Evolutionary conservation across 805 yeast genomes (phyloP).

Genomic region (Kuraishia hungarica): DNA sequence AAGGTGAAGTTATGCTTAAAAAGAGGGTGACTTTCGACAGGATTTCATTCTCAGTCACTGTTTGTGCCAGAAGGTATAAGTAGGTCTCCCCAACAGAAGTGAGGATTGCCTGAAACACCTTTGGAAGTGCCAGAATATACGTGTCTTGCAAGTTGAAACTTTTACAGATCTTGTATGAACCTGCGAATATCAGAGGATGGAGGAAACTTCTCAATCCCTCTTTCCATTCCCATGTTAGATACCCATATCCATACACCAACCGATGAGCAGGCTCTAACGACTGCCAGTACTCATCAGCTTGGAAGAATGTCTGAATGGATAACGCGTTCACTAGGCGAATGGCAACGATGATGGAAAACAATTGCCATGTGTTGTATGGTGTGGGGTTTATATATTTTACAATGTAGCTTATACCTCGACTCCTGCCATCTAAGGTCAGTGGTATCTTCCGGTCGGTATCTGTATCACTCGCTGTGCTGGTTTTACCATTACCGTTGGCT

Average conservation of each 20-base stretch:
- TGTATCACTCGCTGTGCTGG: neutral
- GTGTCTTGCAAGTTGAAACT: constrained; percentile 24
- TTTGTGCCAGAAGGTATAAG: constrained; percentile 33
- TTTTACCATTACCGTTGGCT: too few species aligned
- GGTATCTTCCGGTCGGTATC: neutral
- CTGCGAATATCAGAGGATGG: constrained; percentile 68
- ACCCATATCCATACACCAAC: constrained; percentile 70
- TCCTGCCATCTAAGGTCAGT: neutral
- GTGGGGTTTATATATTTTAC: neutral
- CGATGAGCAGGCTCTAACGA: constrained; percentile 85
- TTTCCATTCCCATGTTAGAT: constrained; percentile 92
- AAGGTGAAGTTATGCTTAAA: constrained; percentile 54
- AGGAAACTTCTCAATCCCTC: constrained; percentile 65
- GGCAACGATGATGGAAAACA: constrained; percentile 18
- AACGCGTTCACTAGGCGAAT: constrained; percentile 58
- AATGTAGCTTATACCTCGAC: neutral
- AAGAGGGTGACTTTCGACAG: constrained; percentile 34
- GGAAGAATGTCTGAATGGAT: constrained; percentile 69
- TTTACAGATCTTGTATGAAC: constrained; percentile 28
- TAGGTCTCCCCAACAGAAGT: constrained; percentile 68
- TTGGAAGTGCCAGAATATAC: constrained; percentile 47
- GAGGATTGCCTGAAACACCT: constrained; percentile 55
- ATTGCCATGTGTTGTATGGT: neutral
- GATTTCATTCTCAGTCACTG: constrained; percentile 21
- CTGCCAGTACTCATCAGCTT: constrained; percentile 95